Base-by-base conservation (phyloP, 2,329 filamentous ascomycete species). In the Fusarium sp. region DNA sequence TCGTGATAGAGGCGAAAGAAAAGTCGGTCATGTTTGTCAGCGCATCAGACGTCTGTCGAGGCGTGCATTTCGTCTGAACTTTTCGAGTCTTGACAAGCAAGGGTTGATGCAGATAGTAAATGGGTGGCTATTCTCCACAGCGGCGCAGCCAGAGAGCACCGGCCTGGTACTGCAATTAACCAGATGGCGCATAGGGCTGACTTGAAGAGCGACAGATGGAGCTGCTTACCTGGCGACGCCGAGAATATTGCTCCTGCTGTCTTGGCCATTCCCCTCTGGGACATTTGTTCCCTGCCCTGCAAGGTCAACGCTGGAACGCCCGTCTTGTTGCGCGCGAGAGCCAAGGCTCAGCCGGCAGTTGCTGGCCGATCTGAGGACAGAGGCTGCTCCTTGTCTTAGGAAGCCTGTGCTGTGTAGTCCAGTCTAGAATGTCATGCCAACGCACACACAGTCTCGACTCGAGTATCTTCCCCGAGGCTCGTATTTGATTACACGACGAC, bases 171-270 rank as follows among this genome's bases (percentile, higher is more conserved):
- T 39, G 60, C 33, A 63, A 39, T 41, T 52, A 20, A 10, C 13
- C 37, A 24, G 22, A 56, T 39, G 39, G 20, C 43, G 48, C 27
- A 29, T 64, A 64, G 61, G 61, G 61, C 61, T 64, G 61, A 64
- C 61, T 64, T 35, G 33, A 27, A 54, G 35, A 43, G 48, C 39
- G 7, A 64, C 16, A 41, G 18, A 41, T 54, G 48, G 35, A 20
- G 35, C 9, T 43, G 61, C 48, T 41, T 64, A 56, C 61, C 61
- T 64, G 48, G 24, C 14, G 45, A 64, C 45, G 61, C 45, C 48
- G 35, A 64, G 35, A 39, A 56, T 56, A n/a, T 24, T 20, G 48
- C 29, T 50, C 29, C 16, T 22, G 41, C 18, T 64, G 48, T 54
- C 35, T 64, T 35, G 10, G 31, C 33, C 33, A 27, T 29, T 56